Evolutionary conservation across 2,329 filamentous ascomycete genomes (phyloP).

Genomic region (Coniochaeta pulveracea): DNA sequence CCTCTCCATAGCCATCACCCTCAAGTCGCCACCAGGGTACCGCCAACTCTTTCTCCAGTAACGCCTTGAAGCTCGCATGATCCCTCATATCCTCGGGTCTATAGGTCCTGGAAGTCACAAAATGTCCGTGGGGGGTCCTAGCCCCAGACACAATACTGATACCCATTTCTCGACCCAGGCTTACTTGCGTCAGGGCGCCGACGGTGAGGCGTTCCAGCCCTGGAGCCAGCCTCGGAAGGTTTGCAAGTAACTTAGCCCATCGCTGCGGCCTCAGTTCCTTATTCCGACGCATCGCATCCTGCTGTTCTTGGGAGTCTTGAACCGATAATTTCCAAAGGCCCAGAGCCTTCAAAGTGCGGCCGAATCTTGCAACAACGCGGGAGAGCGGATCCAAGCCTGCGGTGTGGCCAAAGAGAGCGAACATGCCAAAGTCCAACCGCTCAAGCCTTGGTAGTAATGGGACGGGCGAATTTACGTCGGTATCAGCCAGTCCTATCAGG

Average conservation of each 20-base stretch:
- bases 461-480: too few species aligned
- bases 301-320: not conserved
- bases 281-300: not conserved
- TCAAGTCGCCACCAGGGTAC: too few species aligned
- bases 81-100: too few species aligned
- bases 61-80: too few species aligned
- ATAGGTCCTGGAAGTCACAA: too few species aligned
- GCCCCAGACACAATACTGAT: too few species aligned
- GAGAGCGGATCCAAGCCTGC: not conserved
- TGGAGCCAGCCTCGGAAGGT: not conserved
- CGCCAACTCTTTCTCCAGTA: too few species aligned
- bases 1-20: too few species aligned
- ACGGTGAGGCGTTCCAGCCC: not conserved
- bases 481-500: not conserved
- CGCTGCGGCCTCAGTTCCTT: not conserved
- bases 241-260: not conserved
- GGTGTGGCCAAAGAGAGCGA: too few species aligned
- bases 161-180: too few species aligned
- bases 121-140: too few species aligned
- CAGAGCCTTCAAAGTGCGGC: not conserved
- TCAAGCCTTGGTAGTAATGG: not conserved
- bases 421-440: not conserved
- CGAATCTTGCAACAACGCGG: not conserved
- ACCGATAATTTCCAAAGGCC: not conserved
- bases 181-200: not conserved